phyloP scores from a whole-genome alignment of 257 asterid genomes.

The Cynanchum wilfordii region DNA sequence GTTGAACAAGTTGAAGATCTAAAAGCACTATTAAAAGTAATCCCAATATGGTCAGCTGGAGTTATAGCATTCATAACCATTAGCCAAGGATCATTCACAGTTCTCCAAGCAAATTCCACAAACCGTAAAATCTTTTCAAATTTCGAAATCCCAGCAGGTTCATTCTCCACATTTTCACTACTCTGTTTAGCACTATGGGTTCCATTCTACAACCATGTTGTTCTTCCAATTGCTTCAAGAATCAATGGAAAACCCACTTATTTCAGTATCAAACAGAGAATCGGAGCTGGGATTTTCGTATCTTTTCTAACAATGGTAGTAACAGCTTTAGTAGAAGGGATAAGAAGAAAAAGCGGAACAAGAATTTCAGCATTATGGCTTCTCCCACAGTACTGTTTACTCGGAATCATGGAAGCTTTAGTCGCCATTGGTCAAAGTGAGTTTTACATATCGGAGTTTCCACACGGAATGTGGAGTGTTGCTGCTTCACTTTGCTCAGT shows the following conservation, averaged over 20 bases:
- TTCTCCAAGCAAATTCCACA: constrained; percentile 65
- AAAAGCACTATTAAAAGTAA: constrained; percentile 46
- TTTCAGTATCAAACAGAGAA: constrained; percentile 39
- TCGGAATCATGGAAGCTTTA: constrained; percentile 55
- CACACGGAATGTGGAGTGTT: constrained; percentile 67
- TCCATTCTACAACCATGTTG: constrained; percentile 38
- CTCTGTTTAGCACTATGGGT: constrained; percentile 49
- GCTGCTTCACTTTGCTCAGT: constrained; percentile 44
- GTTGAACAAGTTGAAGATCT: constrained; percentile 74
- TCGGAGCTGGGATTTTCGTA: constrained; percentile 24
- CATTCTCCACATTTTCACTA: constrained; percentile 38
- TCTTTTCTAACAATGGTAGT: too few relatives aligned
- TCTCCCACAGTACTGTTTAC: constrained; percentile 49
- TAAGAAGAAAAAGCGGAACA: constrained; percentile 14
- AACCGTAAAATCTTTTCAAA: constrained; percentile 41
- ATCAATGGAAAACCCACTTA: constrained; percentile 33
- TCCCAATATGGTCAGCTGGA: constrained; percentile 79
- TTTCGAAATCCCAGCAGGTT: constrained; percentile 68
- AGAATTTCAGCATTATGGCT: constrained; percentile 68
- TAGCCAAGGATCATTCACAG: constrained; percentile 44
- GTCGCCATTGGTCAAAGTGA: constrained; percentile 51
- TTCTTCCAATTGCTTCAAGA: constrained; percentile 55
- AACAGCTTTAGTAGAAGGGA: too few relatives aligned
- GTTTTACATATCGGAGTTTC: constrained; percentile 62
- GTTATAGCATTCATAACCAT: constrained; percentile 41